A percentile compares a stretch with the other conserved stretches of the same genome.
Conservation (phyloP, 495 filamentous ascomycete genomes). For the Xylaria castorea region DNA sequence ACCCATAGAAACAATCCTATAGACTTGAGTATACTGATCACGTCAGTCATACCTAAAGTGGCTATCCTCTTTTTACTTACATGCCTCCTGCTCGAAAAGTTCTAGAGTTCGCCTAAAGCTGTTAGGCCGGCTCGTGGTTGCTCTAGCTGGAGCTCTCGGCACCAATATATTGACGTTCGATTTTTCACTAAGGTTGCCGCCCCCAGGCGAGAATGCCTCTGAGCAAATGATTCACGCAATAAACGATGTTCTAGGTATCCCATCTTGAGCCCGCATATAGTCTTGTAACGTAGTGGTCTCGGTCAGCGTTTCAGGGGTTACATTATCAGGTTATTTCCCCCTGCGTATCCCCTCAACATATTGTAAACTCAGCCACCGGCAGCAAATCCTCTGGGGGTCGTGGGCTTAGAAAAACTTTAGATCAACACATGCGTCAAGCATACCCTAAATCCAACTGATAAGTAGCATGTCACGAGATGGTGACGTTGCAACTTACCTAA, state of each 20-base stretch:
- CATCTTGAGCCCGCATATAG: background rate
- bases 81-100: background rate
- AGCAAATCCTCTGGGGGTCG: background rate
- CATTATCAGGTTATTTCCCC: background rate
- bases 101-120: background rate
- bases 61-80: background rate
- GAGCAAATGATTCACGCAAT: background rate
- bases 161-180: background rate
- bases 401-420: background rate
- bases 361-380: background rate
- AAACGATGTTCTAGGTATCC: background rate
- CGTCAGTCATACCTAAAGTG: background rate
- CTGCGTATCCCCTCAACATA: background rate
- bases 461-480: background rate
- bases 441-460: background rate
- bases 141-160: background rate
- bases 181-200: background rate
- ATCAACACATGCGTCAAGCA: background rate
- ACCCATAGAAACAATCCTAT: background rate
- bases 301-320: conserved; percentile 23
- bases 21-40: background rate
- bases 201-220: background rate
- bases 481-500: background rate
- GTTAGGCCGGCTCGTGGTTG: background rate
- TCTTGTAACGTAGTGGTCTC: conserved; percentile 1